Evolutionary conservation across 2,329 filamentous ascomycete species (phyloP), one percentile per base, ranked within the genome.

Genomic region (Xylaria sp.): DNA sequence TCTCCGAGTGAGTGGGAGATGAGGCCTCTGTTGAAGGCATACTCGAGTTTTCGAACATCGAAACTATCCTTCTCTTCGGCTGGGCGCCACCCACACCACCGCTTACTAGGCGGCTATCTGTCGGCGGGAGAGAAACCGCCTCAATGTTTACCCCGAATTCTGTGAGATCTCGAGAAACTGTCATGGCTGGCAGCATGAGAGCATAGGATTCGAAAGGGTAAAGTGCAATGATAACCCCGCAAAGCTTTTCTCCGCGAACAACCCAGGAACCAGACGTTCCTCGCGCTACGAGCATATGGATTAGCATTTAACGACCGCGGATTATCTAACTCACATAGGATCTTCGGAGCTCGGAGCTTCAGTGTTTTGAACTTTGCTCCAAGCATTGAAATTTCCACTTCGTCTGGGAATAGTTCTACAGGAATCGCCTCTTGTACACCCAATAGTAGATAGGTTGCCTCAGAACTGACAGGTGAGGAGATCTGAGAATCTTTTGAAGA

Each of bases 261-360:
- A 61, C 47, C 58, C 47, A 61, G 6, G 33, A 61, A n/a, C 58
- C 58, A 10, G 47, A 53, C 3, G 38, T 61, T 10, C 58, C 58
- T 45, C 29, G 47, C n/a, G 58, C 47, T 61, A 31, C 33, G 22
- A 33, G 39, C 29, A 29, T n/a, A 45, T 2, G 22, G 6, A 36
- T 59, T 39, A 59, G 33, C 22, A 38, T 39, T 59, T 27, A 39
- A 59, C 44, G 17, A 50, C 17, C 2, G 9, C 2, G 17, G 33
- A 5, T 25, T 25, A 44, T 33, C 2, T 29, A 11, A 61, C 58
- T 44, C n/a, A 53, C 58, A 36, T 53, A 61, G 31, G 17, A 44
- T 13, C 33, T 61, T 49, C 5, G 47, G 47, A 29, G 49, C 47
- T n/a, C 15, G 36, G 17, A 61, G 25, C 25, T 61, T 61, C 47